These are phyloP conservation scores for Komagataella kurtzmanii DNA, from an alignment of 805 yeast species.

Conservation along the genomic window DNA sequence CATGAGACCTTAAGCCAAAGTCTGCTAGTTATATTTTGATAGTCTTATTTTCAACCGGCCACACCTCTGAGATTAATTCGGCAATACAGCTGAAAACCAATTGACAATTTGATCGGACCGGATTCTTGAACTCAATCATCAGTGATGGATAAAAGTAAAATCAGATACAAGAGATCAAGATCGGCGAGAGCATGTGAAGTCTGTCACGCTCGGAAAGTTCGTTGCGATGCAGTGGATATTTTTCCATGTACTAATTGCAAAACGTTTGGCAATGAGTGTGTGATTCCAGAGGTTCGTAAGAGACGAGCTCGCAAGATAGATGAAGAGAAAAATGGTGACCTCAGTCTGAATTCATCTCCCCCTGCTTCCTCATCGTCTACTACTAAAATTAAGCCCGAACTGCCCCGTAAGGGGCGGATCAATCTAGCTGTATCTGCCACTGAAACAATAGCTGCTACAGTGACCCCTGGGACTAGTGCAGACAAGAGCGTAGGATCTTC, in stretches of 20 bases:
- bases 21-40: neutral
- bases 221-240: constrained; percentile 54
- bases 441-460: constrained; percentile 3
- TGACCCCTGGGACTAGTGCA: constrained; percentile 5
- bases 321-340: constrained; percentile 11
- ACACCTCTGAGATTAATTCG: neutral
- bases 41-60: neutral
- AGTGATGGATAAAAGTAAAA: neutral
- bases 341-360: constrained; percentile 2
- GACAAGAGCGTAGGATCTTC: neutral
- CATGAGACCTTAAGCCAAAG: neutral
- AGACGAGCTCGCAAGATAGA: constrained; percentile 23
- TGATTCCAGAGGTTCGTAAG: constrained; percentile 32
- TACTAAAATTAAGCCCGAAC: constrained; percentile 1
- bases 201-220: constrained; percentile 70
- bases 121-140: neutral
- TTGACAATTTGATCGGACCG: neutral
- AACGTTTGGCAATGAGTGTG: constrained; percentile 61
- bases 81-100: neutral
- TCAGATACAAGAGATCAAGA: constrained; percentile 35
- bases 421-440: neutral
- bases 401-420: neutral
- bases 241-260: constrained; percentile 60
- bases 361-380: neutral
- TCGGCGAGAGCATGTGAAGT: constrained; percentile 65